Base-by-base conservation (phyloP, 176 grass and related monocot species). In the Melocanna baccifera region DNA sequence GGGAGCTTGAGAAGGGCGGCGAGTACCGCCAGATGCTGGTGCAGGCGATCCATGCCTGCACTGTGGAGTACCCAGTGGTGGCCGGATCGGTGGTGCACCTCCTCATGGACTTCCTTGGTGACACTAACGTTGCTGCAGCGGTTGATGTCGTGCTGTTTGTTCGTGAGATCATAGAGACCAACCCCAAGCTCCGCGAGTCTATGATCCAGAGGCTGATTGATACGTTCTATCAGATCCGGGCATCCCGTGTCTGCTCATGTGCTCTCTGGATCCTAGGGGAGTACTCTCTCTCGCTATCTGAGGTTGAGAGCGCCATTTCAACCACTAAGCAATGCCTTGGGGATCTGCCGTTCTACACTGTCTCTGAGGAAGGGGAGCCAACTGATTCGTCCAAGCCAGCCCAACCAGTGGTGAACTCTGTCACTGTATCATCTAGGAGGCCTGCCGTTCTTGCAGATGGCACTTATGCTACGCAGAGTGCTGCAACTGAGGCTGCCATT, bases 21-120 rank as follows among this genome's bases (percentile, higher is more conserved):
- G 91, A 93, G 9, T 93, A 90, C 88, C 81, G 91, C 6, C 91
- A 93, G 81, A 93, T 93, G 91, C 57, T 93, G n/a, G 88, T 93
- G 14, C 87, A 93, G 79, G 88, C 91, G 6, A 93, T 93, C 26
- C 91, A 93, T 80, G 39, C 71, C 7, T 93, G 91, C 9, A 76
- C 91, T 1, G 65, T 85, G 8, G 78, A 93, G 75, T 93, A 85
- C 56, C 88, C 85, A 0, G 91, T 90, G 83, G 88, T 93, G 12
- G 91, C 88, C 28, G 91, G 76, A 7, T 93, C 85, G 0, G 91
- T 93, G 2, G 91, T 93, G n/a, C 88, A 93, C 76, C 72, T 93
- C 16, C 88, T 93, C 76, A 93, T 93, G 91, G 91, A 93, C 64
- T 93, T 93, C 77, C 91, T 93, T 25, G 88, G 91, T 6, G 91